Evolutionary conservation across 2,329 filamentous ascomycete genomes (phyloP).

Genomic region (Nemania abortiva): DNA sequence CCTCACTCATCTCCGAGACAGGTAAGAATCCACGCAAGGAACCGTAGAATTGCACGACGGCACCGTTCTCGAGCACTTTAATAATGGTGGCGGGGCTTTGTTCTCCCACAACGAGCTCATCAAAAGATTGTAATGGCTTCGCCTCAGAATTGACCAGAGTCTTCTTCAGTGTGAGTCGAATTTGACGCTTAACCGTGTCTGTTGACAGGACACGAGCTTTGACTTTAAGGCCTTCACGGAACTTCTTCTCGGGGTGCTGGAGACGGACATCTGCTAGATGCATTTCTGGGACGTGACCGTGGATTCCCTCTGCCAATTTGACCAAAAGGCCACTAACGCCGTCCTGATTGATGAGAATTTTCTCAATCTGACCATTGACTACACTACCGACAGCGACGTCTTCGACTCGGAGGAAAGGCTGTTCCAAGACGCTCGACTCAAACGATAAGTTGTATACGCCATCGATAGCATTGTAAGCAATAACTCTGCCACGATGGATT

Average conservation of each 20-base stretch:
- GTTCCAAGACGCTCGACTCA: conserved; percentile 83
- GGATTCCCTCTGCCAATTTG: conserved; percentile 86
- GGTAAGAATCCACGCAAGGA: conserved; percentile 87
- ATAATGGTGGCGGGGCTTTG: conserved; percentile 89
- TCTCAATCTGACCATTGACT: conserved; percentile 86
- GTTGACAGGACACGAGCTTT: conserved; percentile 88
- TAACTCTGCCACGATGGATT: conserved; percentile 81
- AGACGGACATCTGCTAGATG: conserved; percentile 90
- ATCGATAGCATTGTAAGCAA: conserved; percentile 90
- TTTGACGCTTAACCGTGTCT: conserved; percentile 78
- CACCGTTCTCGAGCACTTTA: conserved; percentile 81
- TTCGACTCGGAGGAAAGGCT: conserved; percentile 90
- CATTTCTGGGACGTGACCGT: conserved; percentile 86
- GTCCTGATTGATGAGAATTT: conserved; percentile 80
- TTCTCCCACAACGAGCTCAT: conserved; percentile 78
- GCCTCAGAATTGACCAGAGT: conserved; percentile 90
- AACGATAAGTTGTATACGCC: conserved; percentile 88
- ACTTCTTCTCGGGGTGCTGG: conserved; percentile 96
- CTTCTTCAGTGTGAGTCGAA: conserved; percentile 94
- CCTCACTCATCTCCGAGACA: conserved; percentile 97
- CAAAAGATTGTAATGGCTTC: conserved; percentile 80
- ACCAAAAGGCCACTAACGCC: conserved; percentile 86
- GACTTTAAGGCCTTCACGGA: conserved; percentile 85
- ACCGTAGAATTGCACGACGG: conserved; percentile 93
- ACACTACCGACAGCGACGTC: conserved; percentile 86